Conservation (phyloP, 1,284 basidiomycete genomes). For the Ustilago lituana region DNA sequence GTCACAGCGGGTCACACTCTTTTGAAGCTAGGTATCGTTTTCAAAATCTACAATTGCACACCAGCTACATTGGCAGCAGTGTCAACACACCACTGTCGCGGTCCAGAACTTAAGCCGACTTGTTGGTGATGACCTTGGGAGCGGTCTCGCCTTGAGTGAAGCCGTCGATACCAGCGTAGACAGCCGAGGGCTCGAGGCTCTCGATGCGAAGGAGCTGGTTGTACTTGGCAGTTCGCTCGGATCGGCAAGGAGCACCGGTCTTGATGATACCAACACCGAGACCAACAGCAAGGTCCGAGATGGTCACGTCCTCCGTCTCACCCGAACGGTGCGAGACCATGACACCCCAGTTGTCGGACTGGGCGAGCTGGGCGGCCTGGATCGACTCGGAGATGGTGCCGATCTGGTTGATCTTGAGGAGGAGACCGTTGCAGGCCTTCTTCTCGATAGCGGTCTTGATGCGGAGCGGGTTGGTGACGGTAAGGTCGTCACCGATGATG, state of each 20-base stretch:
- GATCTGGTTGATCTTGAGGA: conserved; percentile 95
- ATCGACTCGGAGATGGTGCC: conserved; percentile 99
- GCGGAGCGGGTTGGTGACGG: conserved; percentile 95
- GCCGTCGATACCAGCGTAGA: conserved; percentile 65
- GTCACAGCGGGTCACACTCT: not conserved
- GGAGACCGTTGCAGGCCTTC: conserved; percentile 98
- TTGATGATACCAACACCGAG: conserved; percentile 96
- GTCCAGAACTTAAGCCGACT: conserved; percentile 48
- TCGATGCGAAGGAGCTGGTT: conserved; percentile 66
- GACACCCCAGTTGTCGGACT: conserved; percentile 97
- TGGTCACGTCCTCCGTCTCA: conserved; percentile 76
- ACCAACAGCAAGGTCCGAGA: conserved; percentile 94
- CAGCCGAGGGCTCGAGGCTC: conserved; percentile 51
- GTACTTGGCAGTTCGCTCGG: conserved; percentile 84
- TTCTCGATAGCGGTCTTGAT: conserved; percentile 99
- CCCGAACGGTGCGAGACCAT: conserved; percentile 99
- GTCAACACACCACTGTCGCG: too few species aligned
- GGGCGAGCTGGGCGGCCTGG: conserved; percentile 93
- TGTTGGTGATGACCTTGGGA: conserved; percentile 60
- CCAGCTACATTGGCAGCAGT: too few species aligned
- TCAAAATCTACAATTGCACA: conserved; percentile 13
- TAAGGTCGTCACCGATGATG: conserved; percentile 97
- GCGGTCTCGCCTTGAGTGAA: conserved; percentile 60
- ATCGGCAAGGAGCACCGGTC: conserved; percentile 93
- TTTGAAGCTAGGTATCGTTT: not conserved